These are phyloP conservation scores for Microstegium vimineum DNA, from an alignment of 176 grass and related monocot species.

Conservation along the genomic window DNA sequence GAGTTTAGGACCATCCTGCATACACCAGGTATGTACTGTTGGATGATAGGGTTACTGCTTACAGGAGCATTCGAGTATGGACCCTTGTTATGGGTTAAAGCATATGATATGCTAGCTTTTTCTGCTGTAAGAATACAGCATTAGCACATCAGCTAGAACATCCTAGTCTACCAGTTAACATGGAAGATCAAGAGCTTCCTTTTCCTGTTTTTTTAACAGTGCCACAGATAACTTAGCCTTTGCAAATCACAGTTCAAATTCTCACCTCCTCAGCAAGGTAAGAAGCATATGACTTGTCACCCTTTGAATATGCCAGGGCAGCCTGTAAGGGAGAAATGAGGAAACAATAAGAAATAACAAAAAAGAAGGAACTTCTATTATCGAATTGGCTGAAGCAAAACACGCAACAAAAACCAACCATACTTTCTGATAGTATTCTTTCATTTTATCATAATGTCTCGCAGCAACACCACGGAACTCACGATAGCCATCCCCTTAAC, in stretches of 20 bases:
- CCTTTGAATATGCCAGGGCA: slow-evolving; percentile 72
- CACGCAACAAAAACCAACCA: background rate
- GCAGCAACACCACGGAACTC: slow-evolving; percentile 49
- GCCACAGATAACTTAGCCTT: background rate
- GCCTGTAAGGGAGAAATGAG: slow-evolving; percentile 57
- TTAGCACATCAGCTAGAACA: background rate
- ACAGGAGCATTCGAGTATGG: background rate
- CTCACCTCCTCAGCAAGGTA: slow-evolving; percentile 79
- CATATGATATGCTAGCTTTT: background rate
- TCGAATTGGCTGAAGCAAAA: slow-evolving; percentile 16
- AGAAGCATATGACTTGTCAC: slow-evolving; percentile 71
- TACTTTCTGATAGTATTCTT: slow-evolving; percentile 78
- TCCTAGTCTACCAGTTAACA: background rate
- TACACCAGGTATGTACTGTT: background rate
- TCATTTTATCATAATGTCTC: slow-evolving; percentile 72
- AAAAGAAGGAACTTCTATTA: background rate
- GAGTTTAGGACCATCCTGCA: background rate
- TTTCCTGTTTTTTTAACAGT: background rate
- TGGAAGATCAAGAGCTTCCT: background rate
- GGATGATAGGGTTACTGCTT: background rate
- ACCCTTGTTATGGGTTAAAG: background rate
- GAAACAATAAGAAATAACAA: background rate
- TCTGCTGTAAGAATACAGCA: background rate
- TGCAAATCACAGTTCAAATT: no score
- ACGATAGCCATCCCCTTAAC: slow-evolving; percentile 64